phyloP scores from a whole-genome alignment of 768 basidiomycete species.

The Obba rivulosa region DNA sequence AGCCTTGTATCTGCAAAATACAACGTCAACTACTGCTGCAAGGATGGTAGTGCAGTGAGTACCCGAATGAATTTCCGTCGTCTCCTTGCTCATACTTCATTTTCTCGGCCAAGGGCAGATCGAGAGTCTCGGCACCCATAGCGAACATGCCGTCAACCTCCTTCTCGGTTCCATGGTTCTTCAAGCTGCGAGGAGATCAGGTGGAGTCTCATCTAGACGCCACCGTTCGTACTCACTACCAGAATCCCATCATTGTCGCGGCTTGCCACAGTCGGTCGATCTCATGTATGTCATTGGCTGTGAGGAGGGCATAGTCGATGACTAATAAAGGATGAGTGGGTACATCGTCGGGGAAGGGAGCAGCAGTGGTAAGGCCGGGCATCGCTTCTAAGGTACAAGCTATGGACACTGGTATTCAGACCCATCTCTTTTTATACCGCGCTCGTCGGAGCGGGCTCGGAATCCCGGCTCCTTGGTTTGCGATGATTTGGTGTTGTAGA shows the following conservation, averaged over 20 bases:
- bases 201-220: too few species aligned
- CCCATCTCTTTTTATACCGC: background rate
- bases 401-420: background rate
- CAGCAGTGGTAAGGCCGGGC: slow-evolving; percentile 26
- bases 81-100: slow-evolving; percentile 55
- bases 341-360: slow-evolving; percentile 45
- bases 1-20: slow-evolving; percentile 49
- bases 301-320: slow-evolving; percentile 48
- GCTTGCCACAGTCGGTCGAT: slow-evolving; percentile 51
- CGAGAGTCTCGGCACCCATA: slow-evolving; percentile 49
- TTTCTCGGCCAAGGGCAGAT: slow-evolving; percentile 50
- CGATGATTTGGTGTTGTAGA: too few species aligned
- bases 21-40: background rate
- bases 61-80: slow-evolving; percentile 37
- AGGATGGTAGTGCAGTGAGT: background rate
- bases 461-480: too few species aligned
- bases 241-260: slow-evolving; percentile 56
- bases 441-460: too few species aligned
- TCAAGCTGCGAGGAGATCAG: slow-evolving; percentile 32
- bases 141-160: slow-evolving; percentile 49
- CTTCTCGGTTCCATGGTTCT: slow-evolving; percentile 49
- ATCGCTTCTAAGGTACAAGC: slow-evolving; percentile 6
- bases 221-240: slow-evolving; percentile 44
- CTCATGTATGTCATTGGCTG: slow-evolving; percentile 36
- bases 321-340: slow-evolving; percentile 51